Conservation (phyloP, 1,284 basidiomycete genomes). For the Ganoderma lingzhi region DNA sequence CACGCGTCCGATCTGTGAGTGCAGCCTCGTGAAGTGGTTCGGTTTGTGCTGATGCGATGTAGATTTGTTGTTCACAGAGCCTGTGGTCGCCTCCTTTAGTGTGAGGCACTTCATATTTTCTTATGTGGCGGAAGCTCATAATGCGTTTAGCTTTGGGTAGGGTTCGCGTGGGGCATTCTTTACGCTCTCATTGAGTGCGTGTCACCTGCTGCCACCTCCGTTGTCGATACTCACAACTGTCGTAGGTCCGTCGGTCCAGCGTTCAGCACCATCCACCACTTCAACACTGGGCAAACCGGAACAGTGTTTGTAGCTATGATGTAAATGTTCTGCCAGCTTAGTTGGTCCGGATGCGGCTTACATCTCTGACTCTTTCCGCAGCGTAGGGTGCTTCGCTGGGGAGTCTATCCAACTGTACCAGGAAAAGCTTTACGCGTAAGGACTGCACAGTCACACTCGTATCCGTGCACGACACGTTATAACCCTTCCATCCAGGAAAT, state of each 20-base stretch:
- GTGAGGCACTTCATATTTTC: conserved; percentile 43
- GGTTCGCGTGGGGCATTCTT: conserved; percentile 81
- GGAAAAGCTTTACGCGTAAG: conserved; percentile 69
- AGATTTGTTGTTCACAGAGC: conserved; percentile 79
- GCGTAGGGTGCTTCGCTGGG: conserved; percentile 70
- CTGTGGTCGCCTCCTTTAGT: conserved; percentile 78
- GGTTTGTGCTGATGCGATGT: background rate
- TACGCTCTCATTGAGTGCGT: conserved; percentile 73
- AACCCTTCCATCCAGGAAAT: conserved; percentile 49
- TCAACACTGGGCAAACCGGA: conserved; percentile 71
- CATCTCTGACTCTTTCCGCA: conserved; percentile 36
- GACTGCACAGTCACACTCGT: background rate
- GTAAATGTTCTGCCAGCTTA: conserved; percentile 49
- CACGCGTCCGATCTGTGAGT: conserved; percentile 72
- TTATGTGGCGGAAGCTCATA: conserved; percentile 2
- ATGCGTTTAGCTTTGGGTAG: conserved; percentile 69
- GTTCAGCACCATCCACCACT: conserved; percentile 69
- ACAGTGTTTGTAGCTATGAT: conserved; percentile 65
- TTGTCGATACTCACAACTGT: background rate
- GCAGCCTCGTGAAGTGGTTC: background rate
- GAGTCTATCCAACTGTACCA: conserved; percentile 67
- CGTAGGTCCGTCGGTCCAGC: conserved; percentile 67
- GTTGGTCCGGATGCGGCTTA: background rate
- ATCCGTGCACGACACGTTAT: background rate
- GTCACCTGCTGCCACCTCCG: background rate